Conservation (phyloP, 257 asterid species). For the Perilla frutescens region DNA sequence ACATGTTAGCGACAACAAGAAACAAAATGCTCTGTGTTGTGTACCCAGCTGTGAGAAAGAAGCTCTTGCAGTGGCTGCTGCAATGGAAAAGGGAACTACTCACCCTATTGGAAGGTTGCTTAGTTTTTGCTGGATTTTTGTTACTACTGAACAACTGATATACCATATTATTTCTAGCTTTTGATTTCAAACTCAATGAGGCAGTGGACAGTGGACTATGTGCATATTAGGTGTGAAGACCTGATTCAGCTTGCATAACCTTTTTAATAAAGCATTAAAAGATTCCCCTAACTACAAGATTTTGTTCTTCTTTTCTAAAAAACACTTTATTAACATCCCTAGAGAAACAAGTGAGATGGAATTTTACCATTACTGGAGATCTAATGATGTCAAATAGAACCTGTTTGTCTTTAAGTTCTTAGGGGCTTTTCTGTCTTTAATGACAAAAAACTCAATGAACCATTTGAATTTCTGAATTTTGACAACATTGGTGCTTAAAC, state of each 20-base stretch:
- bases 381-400: constrained; percentile 7
- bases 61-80: constrained; percentile 99
- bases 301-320: neutral
- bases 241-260: constrained; percentile 24
- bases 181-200: neutral
- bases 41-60: constrained; percentile 94
- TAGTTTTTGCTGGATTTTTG: constrained; percentile 14
- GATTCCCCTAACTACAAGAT: constrained; percentile 1
- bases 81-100: constrained; percentile 99
- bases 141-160: constrained; percentile 7
- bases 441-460: neutral
- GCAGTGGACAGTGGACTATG: neutral
- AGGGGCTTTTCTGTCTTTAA: neutral
- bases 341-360: constrained; percentile 16
- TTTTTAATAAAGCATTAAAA: neutral
- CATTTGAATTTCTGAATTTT: constrained; percentile 8
- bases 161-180: constrained; percentile 12
- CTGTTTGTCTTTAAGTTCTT: constrained; percentile 14
- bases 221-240: constrained; percentile 12
- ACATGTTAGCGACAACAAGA: constrained; percentile 53
- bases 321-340: neutral
- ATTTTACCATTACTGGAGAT: constrained; percentile 9
- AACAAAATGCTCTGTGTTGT: constrained; percentile 69
- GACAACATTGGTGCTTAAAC: constrained; percentile 13
- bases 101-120: constrained; percentile 98